These are phyloP conservation scores for Dovyalis caffra DNA, from an alignment of 345 rosid genomes.

Conservation along the genomic window DNA sequence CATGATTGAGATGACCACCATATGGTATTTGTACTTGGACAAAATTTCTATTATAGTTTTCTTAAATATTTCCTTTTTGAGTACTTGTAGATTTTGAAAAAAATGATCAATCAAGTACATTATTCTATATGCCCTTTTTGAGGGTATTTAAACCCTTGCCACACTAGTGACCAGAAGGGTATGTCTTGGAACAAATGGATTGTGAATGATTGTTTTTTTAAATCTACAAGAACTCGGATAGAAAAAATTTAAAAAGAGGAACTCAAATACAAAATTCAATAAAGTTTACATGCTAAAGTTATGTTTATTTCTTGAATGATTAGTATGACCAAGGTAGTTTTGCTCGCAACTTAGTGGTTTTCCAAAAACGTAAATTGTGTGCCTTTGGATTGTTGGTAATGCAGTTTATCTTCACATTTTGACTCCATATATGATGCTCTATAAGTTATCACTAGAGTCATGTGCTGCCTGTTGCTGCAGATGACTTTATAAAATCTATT, in stretches of 20 bases:
- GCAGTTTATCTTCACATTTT: no score
- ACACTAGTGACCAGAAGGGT: background rate
- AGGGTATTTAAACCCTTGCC: background rate
- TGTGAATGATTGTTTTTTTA: background rate
- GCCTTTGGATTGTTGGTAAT: no score
- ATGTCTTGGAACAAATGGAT: background rate
- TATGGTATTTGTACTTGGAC: background rate
- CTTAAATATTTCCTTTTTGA: no score
- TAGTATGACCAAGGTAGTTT: no score
- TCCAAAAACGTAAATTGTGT: no score
- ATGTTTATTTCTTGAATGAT: background rate
- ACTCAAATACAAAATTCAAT: no score
- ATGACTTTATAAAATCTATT: no score
- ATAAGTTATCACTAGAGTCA: background rate
- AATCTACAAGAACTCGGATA: background rate
- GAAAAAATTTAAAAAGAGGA: no score
- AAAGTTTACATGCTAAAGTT: background rate
- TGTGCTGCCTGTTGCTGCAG: no score
- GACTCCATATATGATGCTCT: background rate
- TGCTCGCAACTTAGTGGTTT: no score
- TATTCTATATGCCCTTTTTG: background rate
- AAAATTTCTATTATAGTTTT: no score
- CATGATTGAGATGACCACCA: background rate
- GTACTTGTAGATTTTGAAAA: background rate
- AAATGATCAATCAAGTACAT: background rate